A percentile compares a stretch with the other conserved stretches of the same genome.
These are phyloP conservation scores for Coniochaeta sp. DNA, from an alignment of 2,329 filamentous ascomycete genomes.

Conservation along the genomic window DNA sequence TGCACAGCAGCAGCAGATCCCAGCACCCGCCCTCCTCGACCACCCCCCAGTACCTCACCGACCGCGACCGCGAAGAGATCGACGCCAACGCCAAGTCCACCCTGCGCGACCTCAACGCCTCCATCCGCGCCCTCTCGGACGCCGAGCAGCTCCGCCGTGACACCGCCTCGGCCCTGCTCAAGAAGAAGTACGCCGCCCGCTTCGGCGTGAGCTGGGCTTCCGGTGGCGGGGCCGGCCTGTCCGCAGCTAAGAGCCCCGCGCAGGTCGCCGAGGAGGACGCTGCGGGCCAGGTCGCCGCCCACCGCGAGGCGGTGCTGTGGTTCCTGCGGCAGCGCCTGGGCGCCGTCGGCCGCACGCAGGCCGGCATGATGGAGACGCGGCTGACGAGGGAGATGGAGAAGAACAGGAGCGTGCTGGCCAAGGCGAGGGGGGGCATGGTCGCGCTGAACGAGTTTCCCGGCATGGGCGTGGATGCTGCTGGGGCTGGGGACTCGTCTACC, in stretches of 20 bases:
- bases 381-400: conserved; percentile 81
- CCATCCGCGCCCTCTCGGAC: conserved; percentile 71
- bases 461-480: conserved; percentile 9
- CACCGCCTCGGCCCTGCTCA: conserved; percentile 62
- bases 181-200: conserved; percentile 60
- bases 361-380: conserved; percentile 87
- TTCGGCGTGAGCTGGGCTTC: conserved; percentile 62
- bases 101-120: conserved; percentile 75
- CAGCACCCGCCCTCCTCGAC: conserved; percentile 27
- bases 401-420: conserved; percentile 78
- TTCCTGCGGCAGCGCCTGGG: conserved; percentile 71
- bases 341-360: conserved; percentile 69
- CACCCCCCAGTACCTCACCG: conserved; percentile 53
- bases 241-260: conserved; percentile 44
- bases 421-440: conserved; percentile 37
- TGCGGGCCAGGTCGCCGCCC: conserved; percentile 57
- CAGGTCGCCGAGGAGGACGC: conserved; percentile 66
- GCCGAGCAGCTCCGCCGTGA: conserved; percentile 77
- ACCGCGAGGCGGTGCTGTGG: conserved; percentile 79
- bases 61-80: conserved; percentile 76
- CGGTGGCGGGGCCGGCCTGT: conserved; percentile 43
- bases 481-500: conserved; percentile 2
- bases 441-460: conserved; percentile 7
- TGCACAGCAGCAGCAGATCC: conserved; percentile 29
- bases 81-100: conserved; percentile 82